Evolutionary conservation across 2,329 filamentous ascomycete species (phyloP).

Genomic region (Mariannaea elegans): DNA sequence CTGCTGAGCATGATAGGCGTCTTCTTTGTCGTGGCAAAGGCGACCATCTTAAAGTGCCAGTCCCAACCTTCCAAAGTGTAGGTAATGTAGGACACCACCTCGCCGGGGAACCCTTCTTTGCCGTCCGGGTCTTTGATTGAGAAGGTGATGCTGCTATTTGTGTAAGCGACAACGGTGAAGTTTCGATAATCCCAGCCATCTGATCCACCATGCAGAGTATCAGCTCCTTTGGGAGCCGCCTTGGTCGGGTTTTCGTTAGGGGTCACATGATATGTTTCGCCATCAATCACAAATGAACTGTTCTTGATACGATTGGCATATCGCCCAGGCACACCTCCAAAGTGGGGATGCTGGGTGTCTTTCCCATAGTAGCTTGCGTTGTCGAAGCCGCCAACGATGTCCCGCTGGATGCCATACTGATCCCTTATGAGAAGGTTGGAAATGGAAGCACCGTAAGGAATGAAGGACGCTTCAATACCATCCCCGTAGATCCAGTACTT

Average conservation of each 20-base stretch:
- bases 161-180: slow-evolving; percentile 78
- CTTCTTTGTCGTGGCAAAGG: slow-evolving; percentile 74
- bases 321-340: slow-evolving; percentile 76
- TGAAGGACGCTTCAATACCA: slow-evolving; percentile 73
- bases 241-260: slow-evolving; percentile 70
- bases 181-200: slow-evolving; percentile 82
- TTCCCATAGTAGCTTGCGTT: slow-evolving; percentile 76
- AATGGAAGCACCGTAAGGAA: slow-evolving; percentile 78
- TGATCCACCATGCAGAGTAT: slow-evolving; percentile 75
- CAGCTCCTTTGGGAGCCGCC: slow-evolving; percentile 59
- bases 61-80: slow-evolving; percentile 73
- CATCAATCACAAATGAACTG: slow-evolving; percentile 75
- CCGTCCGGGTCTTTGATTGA: slow-evolving; percentile 77
- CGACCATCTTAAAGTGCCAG: slow-evolving; percentile 79
- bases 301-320: slow-evolving; percentile 87
- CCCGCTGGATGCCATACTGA: slow-evolving; percentile 72
- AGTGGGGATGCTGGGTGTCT: slow-evolving; percentile 74
- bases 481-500: slow-evolving; percentile 78
- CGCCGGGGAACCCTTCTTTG: slow-evolving; percentile 80
- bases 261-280: slow-evolving; percentile 63
- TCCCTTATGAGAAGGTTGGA: slow-evolving; percentile 77
- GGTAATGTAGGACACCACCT: slow-evolving; percentile 77
- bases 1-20: slow-evolving; percentile 84
- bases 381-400: slow-evolving; percentile 79
- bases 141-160: slow-evolving; percentile 75